Evolutionary conservation across 1,284 basidiomycete species (phyloP).

Genomic region (Erythrobasidium hasegawianum): DNA sequence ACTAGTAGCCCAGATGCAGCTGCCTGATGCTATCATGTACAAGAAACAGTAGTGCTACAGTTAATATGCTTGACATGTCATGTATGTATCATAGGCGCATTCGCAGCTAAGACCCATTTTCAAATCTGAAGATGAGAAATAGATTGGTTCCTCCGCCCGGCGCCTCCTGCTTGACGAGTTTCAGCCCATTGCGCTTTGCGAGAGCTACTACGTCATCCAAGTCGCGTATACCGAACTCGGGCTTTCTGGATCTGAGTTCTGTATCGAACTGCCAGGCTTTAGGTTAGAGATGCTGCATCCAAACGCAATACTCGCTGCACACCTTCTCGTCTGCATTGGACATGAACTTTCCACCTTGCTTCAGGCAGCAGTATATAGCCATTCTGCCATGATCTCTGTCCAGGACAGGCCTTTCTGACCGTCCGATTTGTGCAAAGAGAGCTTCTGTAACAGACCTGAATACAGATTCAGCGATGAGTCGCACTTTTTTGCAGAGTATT

Average conservation of each 20-base stretch:
- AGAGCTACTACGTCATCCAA: conserved; percentile 20
- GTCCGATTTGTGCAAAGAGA: conserved; percentile 3
- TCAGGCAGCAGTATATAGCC: conserved; percentile 21
- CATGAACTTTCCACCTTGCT: conserved; percentile 13
- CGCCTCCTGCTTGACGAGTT: conserved; percentile 14
- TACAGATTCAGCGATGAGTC: too few species aligned
- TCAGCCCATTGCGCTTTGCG: conserved; percentile 14
- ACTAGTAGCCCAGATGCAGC: conserved; percentile 57
- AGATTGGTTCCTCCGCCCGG: conserved; percentile 31
- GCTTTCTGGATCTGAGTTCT: neutral
- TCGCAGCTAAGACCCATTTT: neutral
- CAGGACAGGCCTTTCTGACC: conserved; percentile 1
- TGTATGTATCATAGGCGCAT: too few species aligned
- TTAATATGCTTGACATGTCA: too few species aligned
- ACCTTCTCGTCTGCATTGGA: conserved; percentile 31
- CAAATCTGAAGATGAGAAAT: conserved; percentile 21
- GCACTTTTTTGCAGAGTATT: neutral
- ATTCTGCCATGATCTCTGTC: conserved; percentile 3
- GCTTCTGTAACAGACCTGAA: conserved; percentile 18
- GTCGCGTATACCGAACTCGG: conserved; percentile 31
- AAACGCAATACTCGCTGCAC: too few species aligned
- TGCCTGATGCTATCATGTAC: conserved; percentile 24
- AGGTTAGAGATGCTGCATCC: too few species aligned
- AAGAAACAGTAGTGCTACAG: conserved; percentile 31
- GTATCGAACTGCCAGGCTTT: conserved; percentile 26